Evolutionary conservation across 108 stramenopile genomes (phyloP), one percentile per base, ranked within the genome.

Genomic region (Nitzschia sp.): DNA sequence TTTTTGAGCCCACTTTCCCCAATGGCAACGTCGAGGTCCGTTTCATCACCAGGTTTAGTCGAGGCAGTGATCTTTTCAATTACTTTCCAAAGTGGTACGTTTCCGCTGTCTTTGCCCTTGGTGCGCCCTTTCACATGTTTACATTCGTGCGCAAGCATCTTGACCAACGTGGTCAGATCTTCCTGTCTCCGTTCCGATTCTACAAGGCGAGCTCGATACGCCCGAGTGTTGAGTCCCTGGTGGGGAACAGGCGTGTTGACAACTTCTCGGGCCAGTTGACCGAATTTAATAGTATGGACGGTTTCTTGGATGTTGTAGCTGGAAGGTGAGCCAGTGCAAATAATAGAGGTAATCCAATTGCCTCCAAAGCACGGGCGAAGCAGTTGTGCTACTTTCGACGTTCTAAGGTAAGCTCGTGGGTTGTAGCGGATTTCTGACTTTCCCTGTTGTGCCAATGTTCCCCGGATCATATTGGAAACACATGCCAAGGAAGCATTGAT

Each of bases 351-450:
- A 24, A 79, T 57, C 66, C 80, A 87, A 68, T 93, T 96, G 8
- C 95, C 96, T 21, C 96, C 96, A 71, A 97, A 80, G n/a, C 83
- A 72, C 41, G 93, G 84, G 48, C 76, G 76, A 26, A 97, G 67
- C 6, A 95, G 26, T 34, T 82, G 73, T 0, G 95, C 92, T 19
- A 97, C 73, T 59, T 95, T 97, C 40, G 87, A 89, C 25, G 89
- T 69, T 25, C 75, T 65, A 17, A 20, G 10, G 5, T 12, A 21
- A 15, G 54, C 17, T 11, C 20, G 26, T 41, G 72, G 72, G 37
- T 60, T 57, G 59, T 26, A 50, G 63, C 15, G 70, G 26, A 24
- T 25, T 44, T 82, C 65, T 67, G 61, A 19, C 11, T 72, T 39
- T 44, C 71, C 64, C 57, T 80, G 83, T 54, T 89, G 75, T 25